Evolutionary conservation across 352 stramenopile species (phyloP).

Genomic region (Plasmopara viticola): DNA sequence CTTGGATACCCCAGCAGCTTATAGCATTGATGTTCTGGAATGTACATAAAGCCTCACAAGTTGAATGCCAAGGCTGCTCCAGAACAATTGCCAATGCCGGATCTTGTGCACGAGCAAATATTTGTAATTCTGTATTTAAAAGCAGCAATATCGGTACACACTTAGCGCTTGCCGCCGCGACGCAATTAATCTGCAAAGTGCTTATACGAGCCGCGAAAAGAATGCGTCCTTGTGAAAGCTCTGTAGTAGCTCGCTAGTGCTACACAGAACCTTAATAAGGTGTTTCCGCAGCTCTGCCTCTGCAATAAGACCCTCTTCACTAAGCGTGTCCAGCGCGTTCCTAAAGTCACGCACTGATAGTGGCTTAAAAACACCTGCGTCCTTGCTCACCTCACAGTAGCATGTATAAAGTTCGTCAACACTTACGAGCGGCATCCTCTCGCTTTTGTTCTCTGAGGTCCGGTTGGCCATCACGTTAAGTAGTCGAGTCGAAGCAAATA

Average conservation of each 20-base stretch:
- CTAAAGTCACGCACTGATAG: slow-evolving; percentile 60
- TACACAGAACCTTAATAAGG: slow-evolving; percentile 68
- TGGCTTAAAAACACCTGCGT: slow-evolving; percentile 60
- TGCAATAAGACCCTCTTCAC: slow-evolving; percentile 58
- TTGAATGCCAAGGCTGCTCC: no score
- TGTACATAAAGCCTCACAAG: no score
- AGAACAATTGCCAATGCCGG: no score
- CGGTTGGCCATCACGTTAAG: slow-evolving; percentile 29
- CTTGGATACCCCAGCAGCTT: no score
- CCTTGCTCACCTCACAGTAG: slow-evolving; percentile 64
- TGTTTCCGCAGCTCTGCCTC: slow-evolving; percentile 59
- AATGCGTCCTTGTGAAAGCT: slow-evolving; percentile 67
- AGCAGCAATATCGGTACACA: no score
- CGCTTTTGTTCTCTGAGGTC: slow-evolving; percentile 4
- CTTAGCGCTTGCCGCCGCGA: no score
- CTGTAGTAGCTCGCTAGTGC: slow-evolving; percentile 58
- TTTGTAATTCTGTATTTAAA: no score
- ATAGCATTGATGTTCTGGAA: no score
- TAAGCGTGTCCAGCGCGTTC: slow-evolving; percentile 56
- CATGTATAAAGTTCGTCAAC: slow-evolving; percentile 60
- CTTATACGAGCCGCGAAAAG: slow-evolving; percentile 67
- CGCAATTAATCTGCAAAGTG: no score
- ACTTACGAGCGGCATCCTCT: slow-evolving; percentile 33
- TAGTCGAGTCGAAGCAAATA: slow-evolving; percentile 59
- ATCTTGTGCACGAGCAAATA: no score